These are phyloP conservation scores for Recurvomyces mirabilis DNA, from an alignment of 495 filamentous ascomycete species.

Conservation along the genomic window DNA sequence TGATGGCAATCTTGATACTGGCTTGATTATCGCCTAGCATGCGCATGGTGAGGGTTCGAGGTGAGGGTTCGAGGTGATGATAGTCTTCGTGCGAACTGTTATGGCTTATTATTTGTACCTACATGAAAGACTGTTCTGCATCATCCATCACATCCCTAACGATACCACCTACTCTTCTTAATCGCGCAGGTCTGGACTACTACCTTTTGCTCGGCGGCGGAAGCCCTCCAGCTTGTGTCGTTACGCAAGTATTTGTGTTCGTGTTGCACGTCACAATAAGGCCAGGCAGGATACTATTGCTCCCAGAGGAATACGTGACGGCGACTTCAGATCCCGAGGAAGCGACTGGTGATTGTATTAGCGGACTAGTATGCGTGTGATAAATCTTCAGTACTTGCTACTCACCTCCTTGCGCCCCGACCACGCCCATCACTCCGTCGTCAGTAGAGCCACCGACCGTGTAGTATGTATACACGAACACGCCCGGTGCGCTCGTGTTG, in stretches of 20 bases:
- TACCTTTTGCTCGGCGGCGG: no score
- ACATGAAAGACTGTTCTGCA: no score
- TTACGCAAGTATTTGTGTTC: background rate
- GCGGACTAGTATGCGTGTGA: background rate
- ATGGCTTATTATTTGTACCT: no score
- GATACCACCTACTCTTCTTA: no score
- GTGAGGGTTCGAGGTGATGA: no score
- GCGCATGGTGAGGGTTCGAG: no score
- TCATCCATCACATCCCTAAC: no score
- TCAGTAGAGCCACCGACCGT: slow-evolving; percentile 3
- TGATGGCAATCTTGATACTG: no score
- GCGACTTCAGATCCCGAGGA: background rate
- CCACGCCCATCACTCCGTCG: slow-evolving; percentile 6
- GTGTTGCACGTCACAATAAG: slow-evolving; percentile 4
- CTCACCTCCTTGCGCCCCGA: slow-evolving; percentile 22
- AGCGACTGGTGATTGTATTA: background rate
- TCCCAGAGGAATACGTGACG: background rate
- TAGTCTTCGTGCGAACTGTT: no score
- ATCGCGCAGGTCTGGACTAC: no score
- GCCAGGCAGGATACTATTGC: slow-evolving; percentile 2
- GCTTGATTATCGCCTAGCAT: no score
- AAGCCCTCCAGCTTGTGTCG: no score
- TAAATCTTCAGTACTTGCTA: background rate
- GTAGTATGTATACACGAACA: slow-evolving; percentile 17
- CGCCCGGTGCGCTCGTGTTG: slow-evolving; percentile 2